Conservation (phyloP, 495 filamentous ascomycete species). For the Friedmanniomyces simplex region DNA sequence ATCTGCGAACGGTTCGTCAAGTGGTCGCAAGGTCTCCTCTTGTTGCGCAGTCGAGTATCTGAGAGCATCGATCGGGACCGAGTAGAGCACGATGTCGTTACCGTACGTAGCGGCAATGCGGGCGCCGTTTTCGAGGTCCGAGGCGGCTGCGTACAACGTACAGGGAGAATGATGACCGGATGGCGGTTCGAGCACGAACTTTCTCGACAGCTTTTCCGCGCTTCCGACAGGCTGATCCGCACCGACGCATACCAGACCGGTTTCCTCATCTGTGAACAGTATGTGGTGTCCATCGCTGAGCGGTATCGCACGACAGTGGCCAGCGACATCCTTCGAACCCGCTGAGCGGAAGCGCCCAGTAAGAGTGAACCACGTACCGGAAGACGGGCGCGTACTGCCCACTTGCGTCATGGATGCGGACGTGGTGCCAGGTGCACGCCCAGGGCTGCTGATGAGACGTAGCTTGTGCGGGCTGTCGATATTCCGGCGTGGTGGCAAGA, state of each 20-base stretch:
- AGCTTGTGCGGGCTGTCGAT: conserved; percentile 47
- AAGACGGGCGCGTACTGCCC: not conserved
- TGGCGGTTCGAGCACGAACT: conserved; percentile 38
- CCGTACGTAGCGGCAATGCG: conserved; percentile 53
- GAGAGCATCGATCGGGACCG: conserved; percentile 48
- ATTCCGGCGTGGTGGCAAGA: conserved; percentile 48
- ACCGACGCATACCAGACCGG: conserved; percentile 52
- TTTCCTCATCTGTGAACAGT: conserved; percentile 57
- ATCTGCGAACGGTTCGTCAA: not conserved
- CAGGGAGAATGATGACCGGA: not conserved
- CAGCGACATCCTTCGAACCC: conserved; percentile 25
- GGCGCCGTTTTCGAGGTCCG: conserved; percentile 50
- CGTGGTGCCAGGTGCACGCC: conserved; percentile 24
- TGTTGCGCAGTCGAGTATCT: conserved; percentile 5
- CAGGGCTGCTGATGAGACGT: conserved; percentile 58
- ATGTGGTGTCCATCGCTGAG: conserved; percentile 61
- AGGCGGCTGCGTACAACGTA: conserved; percentile 48
- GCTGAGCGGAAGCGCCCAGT: not conserved
- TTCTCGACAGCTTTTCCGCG: conserved; percentile 40
- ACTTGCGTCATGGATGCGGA: not conserved
- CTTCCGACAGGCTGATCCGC: conserved; percentile 53
- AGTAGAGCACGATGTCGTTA: conserved; percentile 48
- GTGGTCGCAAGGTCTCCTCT: conserved; percentile 3
- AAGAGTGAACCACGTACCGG: not conserved
- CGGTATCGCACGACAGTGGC: conserved; percentile 60